A percentile compares a stretch with the other conserved stretches of the same genome.
Conservation (phyloP, 768 basidiomycete genomes). For the Phlebiopsis flavidoalba region DNA sequence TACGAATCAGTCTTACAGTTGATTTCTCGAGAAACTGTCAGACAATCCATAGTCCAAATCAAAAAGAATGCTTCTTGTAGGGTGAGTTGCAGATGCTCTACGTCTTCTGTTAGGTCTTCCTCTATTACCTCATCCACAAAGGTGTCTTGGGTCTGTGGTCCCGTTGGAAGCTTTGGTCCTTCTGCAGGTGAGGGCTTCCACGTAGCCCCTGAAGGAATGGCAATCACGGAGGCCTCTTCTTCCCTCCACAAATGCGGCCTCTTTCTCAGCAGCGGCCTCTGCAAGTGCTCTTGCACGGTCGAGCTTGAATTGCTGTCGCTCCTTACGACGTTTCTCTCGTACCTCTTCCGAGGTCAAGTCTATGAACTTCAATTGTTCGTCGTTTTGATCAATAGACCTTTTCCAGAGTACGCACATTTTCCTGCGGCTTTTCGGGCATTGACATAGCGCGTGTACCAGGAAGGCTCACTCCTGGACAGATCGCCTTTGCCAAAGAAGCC, state of each 20-base stretch:
- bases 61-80: constrained; percentile 89
- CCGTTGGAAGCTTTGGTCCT: not conserved
- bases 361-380: not conserved
- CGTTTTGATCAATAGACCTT: not conserved
- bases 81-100: constrained; percentile 90
- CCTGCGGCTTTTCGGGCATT: constrained; percentile 54
- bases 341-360: constrained; percentile 84
- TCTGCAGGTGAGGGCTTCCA: constrained; percentile 54
- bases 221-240: constrained; percentile 55
- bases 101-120: constrained; percentile 56
- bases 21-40: constrained; percentile 62
- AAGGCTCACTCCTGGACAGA: constrained; percentile 91
- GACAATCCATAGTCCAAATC: constrained; percentile 76
- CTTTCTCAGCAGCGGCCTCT: constrained; percentile 73
- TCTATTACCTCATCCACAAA: constrained; percentile 29
- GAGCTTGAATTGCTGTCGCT: constrained; percentile 89
- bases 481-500: constrained; percentile 99
- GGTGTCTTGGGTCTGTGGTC: constrained; percentile 5
- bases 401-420: constrained; percentile 32
- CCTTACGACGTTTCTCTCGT: constrained; percentile 79
- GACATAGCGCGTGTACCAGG: constrained; percentile 80
- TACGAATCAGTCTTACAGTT: constrained; percentile 44
- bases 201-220: constrained; percentile 75
- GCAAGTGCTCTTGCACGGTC: constrained; percentile 89
- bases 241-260: constrained; percentile 68